These are phyloP conservation scores for Xerocomellus chrysenteron DNA, from an alignment of 768 basidiomycete genomes.

Conservation along the genomic window DNA sequence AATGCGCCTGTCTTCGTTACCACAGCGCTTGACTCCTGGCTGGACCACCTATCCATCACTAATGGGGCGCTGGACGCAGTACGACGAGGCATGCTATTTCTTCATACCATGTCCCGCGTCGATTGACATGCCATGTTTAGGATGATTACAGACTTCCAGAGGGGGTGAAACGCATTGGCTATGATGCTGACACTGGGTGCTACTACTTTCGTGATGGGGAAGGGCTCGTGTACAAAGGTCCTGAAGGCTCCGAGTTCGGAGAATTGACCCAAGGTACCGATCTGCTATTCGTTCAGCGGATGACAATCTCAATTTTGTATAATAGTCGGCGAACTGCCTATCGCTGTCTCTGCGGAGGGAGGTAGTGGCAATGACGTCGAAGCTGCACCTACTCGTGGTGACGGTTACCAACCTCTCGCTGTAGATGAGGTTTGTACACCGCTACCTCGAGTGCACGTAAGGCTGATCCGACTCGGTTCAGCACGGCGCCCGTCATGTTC, in stretches of 20 bases:
- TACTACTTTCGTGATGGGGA: conserved; percentile 63
- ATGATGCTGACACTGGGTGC: conserved; percentile 66
- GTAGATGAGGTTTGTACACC: conserved; percentile 45
- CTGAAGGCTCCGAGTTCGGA: conserved; percentile 63
- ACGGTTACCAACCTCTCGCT: conserved; percentile 57
- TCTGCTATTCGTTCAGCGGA: background rate
- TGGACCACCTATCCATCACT: conserved; percentile 15
- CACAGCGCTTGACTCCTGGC: conserved; percentile 14
- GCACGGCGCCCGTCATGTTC: conserved; percentile 29
- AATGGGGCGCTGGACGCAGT: conserved; percentile 41
- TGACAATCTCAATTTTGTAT: background rate
- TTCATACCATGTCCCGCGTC: background rate
- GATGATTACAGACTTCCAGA: conserved; percentile 54
- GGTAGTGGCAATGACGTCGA: conserved; percentile 48
- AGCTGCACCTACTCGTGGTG: conserved; percentile 50
- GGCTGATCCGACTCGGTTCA: conserved; percentile 24
- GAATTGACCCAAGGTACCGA: conserved; percentile 42
- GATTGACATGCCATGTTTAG: conserved; percentile 26
- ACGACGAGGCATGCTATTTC: conserved; percentile 28
- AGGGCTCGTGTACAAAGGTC: conserved; percentile 55
- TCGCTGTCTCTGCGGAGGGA: conserved; percentile 25
- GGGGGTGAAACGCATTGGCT: conserved; percentile 65
- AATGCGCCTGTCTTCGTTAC: conserved; percentile 1
- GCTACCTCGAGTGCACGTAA: background rate
- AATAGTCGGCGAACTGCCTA: conserved; percentile 33